Base-by-base conservation (phyloP, 2,329 filamentous ascomycete species). In the Monosporascus sp. region DNA sequence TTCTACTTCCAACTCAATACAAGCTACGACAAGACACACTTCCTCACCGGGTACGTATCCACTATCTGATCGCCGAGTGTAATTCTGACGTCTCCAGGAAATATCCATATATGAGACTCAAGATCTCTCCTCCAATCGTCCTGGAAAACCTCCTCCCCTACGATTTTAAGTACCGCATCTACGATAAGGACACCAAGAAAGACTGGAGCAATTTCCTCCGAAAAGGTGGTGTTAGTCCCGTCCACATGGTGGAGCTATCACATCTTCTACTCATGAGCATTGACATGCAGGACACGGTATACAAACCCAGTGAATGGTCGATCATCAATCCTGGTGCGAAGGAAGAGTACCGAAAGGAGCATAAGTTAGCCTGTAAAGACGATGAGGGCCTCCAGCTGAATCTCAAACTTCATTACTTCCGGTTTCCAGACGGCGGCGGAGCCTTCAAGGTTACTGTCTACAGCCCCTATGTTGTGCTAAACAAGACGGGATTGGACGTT, bases 101-200 rank as follows among this genome's bases (percentile, higher is more conserved):
- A 56, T 99, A 99, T 67, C 94, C 94, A 0, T 94, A 94, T 69
- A 97, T 99, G 94, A 86, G 85, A 55, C 80, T 99, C 59, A 90
- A 92, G 61, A 81, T 99, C 3, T 96, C 91, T 24, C 93, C 94
- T 0, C 94, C 95, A 0, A 84, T 99, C 16, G 93, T 96, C 49
- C 81, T 99, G 5, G 93, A 99, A 70, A 99, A 99, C 61, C 76
- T 99, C 44, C 75, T 99, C 38, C 94, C 94, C 0, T 97, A 94
- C 67, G 94, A 99, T 71, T 99, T 99, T 83, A 97, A 99, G 72
- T 99, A 99, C 70, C 86, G 93, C 52, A 97, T 99, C 52, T 99
- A 97, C 66, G 94, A 99, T 76, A 97, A 95, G 75, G 95, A 96
- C 69, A 97, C 92, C 0, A 95, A 93, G 77, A 96, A 95, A 69